Conservation (phyloP, 345 rosid species). For the Stellera chamaejasme region DNA sequence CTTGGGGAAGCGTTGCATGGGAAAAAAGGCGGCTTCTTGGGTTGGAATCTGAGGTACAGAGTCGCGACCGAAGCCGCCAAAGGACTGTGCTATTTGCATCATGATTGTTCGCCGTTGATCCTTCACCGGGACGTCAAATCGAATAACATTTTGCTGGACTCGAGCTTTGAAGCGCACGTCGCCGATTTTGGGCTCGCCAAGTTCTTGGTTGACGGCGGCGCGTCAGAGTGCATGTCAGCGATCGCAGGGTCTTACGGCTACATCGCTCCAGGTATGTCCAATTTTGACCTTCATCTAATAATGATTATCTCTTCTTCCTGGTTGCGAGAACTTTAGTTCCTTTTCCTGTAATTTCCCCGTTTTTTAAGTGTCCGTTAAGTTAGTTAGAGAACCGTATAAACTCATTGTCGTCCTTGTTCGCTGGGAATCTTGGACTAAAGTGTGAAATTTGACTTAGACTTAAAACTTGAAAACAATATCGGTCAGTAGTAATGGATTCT, state of each 20-base stretch:
- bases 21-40: slow-evolving; percentile 40
- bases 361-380: no score
- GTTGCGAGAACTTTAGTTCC: no score
- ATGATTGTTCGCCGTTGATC: slow-evolving; percentile 60
- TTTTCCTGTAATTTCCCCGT: no score
- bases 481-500: no score
- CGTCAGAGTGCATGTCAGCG: slow-evolving; percentile 67
- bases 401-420: no score
- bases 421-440: no score
- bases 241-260: slow-evolving; percentile 74
- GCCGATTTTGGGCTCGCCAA: slow-evolving; percentile 76
- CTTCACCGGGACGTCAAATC: slow-evolving; percentile 75
- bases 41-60: slow-evolving; percentile 56
- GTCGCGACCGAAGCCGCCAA: slow-evolving; percentile 64
- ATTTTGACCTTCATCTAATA: not conserved
- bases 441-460: no score
- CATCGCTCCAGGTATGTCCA: slow-evolving; percentile 58
- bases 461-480: no score
- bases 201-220: slow-evolving; percentile 44
- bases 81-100: slow-evolving; percentile 72
- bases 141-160: slow-evolving; percentile 52
- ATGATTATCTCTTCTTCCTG: no score
- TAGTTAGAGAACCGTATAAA: no score
- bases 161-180: slow-evolving; percentile 63
- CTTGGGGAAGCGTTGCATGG: slow-evolving; percentile 58